Evolutionary conservation across 352 stramenopile species (phyloP), one percentile per base, ranked within the genome.

Genomic region (Phytophthora fragariae): DNA sequence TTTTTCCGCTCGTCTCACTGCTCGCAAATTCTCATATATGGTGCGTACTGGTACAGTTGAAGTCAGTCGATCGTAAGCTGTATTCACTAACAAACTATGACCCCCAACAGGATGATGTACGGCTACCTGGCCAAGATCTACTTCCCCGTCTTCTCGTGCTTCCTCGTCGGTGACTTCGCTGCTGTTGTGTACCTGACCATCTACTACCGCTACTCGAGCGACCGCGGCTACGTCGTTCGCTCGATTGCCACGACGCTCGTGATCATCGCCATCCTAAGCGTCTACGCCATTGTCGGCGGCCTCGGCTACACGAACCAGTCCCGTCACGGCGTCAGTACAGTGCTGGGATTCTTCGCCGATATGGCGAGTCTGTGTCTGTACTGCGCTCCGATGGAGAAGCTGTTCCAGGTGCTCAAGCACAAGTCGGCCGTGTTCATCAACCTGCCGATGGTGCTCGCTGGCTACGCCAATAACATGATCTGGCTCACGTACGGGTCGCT

Each of bases 381-480:
- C 53, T 73, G 69, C 37, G 82, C 81, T 0, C 81, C 83, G 1
- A 81, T 88, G 60, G 76, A 77, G 63, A 82, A 75, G 14, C 75
- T 89, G 54, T 67, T 66, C 39, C 68, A 77, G 29, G 81, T 87
- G 31, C 33, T 89, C 19, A 73, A 57, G 12, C 72, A 75, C 72
- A 84, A 82, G 47, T 85, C 79, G 11, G 75, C 73, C n/a, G 80
- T 62, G n/a, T 91, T 79, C 12, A 83, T 89, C 61, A 81, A 79
- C 21, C 58, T 88, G 14, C 58, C 72, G 0, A 87, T 89, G 80
- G 72, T 85, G 15, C 27, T 80, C 1, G 78, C 77, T 0, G 84
- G 77, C 2, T 65, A 79, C 8, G 31, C 70, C 39, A 87, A 89
- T 68, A 91, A 89, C 64, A 60, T 69, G n/a, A 72, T 84, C 17